Percentiles rank a stretch among this genome's conserved stretches.
Conservation (phyloP, 176 grass and related monocot genomes). For the Luzula sylvatica region DNA sequence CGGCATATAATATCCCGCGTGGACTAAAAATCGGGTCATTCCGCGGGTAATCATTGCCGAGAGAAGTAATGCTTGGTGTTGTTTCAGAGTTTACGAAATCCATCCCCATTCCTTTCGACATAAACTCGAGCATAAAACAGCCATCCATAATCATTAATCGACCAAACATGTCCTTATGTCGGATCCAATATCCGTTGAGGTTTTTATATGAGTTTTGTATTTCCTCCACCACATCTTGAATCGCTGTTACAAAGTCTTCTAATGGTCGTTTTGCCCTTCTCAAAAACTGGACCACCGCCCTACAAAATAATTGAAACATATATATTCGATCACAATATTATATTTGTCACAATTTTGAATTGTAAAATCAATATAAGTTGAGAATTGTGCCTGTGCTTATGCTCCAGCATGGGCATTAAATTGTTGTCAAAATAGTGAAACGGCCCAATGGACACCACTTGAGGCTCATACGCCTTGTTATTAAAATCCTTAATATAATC, state of each 20-base stretch:
- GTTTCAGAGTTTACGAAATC: neutral
- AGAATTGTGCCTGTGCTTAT: conserved; percentile 32
- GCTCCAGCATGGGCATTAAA: conserved; percentile 54
- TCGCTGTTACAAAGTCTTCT: conserved; percentile 27
- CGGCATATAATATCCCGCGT: conserved; percentile 51
- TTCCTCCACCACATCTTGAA: conserved; percentile 20
- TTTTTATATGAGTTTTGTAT: conserved; percentile 39
- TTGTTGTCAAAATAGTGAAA: conserved; percentile 41
- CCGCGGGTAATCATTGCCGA: conserved; percentile 29
- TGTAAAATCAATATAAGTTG: neutral
- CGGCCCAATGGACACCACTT: conserved; percentile 59
- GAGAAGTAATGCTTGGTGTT: neutral
- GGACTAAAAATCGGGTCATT: conserved; percentile 77
- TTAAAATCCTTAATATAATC: conserved; percentile 56
- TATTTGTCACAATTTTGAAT: neutral
- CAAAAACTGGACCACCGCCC: conserved; percentile 63
- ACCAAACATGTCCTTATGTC: conserved; percentile 25
- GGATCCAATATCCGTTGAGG: conserved; percentile 24
- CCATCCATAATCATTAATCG: conserved; percentile 62
- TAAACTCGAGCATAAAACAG: conserved; percentile 78
- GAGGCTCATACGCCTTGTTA: conserved; percentile 47
- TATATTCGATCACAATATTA: neutral
- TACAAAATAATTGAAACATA: too few relatives aligned
- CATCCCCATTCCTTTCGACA: conserved; percentile 10
- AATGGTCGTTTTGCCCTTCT: conserved; percentile 22